These are phyloP conservation scores for Bruguiera sexangula DNA, from an alignment of 345 rosid genomes.

Conservation along the genomic window DNA sequence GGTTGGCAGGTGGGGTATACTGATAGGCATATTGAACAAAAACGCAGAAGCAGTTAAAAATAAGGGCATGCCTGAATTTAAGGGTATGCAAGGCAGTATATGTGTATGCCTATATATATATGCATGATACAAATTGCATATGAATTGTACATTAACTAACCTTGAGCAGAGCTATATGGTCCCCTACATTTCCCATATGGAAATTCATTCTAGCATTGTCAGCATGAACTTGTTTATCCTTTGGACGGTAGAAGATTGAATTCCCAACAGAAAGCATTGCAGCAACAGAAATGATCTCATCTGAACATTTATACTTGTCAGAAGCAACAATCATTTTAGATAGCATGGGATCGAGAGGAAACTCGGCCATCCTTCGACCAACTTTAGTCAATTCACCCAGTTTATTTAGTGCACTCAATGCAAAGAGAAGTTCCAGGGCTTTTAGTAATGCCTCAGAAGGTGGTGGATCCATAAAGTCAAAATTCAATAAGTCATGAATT, in stretches of 20 bases:
- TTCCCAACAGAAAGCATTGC: conserved; percentile 95
- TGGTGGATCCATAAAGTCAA: conserved; percentile 98
- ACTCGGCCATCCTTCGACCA: conserved; percentile 96
- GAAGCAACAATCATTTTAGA: conserved; percentile 94
- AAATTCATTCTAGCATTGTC: conserved; percentile 95
- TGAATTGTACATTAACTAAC: conserved; percentile 27
- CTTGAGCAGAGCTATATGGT: conserved; percentile 88
- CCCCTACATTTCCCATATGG: conserved; percentile 89
- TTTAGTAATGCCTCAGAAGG: conserved; percentile 93
- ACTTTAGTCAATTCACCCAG: conserved; percentile 93
- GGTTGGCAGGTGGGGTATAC: too few species aligned
- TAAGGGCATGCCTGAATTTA: neutral
- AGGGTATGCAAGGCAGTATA: neutral
- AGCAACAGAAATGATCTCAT: conserved; percentile 80
- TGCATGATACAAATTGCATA: neutral
- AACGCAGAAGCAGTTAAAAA: too few species aligned
- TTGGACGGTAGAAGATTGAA: conserved; percentile 93
- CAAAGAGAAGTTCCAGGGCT: conserved; percentile 81
- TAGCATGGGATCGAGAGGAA: conserved; percentile 91
- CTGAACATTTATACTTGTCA: conserved; percentile 84
- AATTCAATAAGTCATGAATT: conserved; percentile 80
- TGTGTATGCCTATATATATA: neutral
- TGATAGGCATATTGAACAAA: too few species aligned
- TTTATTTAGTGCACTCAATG: conserved; percentile 83
- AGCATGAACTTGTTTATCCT: conserved; percentile 97